Evolutionary conservation across 2,329 filamentous ascomycete species (phyloP).

Genomic region (Colletotrichum liaoningense): DNA sequence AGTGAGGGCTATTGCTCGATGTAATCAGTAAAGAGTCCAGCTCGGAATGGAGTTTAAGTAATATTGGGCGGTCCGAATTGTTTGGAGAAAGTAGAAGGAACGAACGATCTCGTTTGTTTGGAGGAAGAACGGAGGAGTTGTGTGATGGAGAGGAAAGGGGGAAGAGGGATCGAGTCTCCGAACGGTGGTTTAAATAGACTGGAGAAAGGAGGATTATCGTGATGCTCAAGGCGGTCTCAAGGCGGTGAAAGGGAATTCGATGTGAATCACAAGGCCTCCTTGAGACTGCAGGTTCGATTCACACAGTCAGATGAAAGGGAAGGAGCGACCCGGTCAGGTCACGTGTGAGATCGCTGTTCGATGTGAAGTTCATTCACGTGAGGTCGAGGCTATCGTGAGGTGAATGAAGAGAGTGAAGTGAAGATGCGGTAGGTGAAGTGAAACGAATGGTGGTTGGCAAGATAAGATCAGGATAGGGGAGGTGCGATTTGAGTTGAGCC

Average conservation of each 20-base stretch:
- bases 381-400: neutral
- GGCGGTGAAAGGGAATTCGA: neutral
- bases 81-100: too few species aligned
- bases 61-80: neutral
- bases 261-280: conserved; percentile 1
- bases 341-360: neutral
- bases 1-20: conserved; percentile 27
- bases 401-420: neutral
- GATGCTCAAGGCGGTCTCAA: neutral
- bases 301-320: neutral
- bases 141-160: neutral
- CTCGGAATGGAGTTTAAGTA: neutral
- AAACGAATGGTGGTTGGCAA: neutral
- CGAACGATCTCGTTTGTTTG: neutral
- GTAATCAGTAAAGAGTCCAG: conserved; percentile 23
- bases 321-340: neutral
- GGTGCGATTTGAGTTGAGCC: neutral
- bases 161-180: neutral
- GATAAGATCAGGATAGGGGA: neutral
- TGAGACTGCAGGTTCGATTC: too few species aligned
- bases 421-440: neutral
- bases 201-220: neutral
- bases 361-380: neutral
- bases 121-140: neutral
- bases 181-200: neutral